A percentile compares a stretch with the other conserved stretches of the same genome.
Evolutionary conservation across 257 asterid species (phyloP).

Genomic region (Echites panduratus): DNA sequence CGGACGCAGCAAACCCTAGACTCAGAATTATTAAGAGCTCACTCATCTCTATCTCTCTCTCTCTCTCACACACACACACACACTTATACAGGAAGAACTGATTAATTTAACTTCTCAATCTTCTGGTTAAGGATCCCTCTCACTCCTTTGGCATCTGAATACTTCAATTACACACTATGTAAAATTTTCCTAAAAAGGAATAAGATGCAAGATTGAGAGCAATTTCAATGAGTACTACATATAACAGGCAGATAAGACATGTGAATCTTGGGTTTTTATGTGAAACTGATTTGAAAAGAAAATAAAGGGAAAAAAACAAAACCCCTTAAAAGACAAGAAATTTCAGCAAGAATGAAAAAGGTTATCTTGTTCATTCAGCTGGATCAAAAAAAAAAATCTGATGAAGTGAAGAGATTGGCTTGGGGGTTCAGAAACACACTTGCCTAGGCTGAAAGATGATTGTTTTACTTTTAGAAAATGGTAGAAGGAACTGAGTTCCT

Average conservation of each 20-base stretch:
- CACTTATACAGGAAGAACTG: background rate
- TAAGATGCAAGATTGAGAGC: background rate
- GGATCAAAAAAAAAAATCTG: background rate
- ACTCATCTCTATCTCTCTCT: background rate
- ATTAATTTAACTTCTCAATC: background rate
- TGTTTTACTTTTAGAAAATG: background rate
- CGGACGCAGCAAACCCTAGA: conserved; percentile 9
- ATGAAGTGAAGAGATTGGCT: background rate
- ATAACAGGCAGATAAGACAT: background rate
- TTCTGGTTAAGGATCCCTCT: background rate
- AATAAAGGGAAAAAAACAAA: background rate
- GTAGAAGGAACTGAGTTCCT: background rate
- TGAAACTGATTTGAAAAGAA: background rate
- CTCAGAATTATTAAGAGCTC: background rate
- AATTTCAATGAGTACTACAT: background rate
- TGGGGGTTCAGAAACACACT: background rate
- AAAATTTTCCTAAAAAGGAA: background rate
- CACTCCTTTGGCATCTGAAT: background rate
- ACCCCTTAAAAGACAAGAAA: conserved; percentile 14
- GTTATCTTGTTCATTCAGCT: background rate
- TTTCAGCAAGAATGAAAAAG: background rate
- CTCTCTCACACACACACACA: background rate
- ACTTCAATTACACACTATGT: background rate
- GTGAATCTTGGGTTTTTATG: background rate
- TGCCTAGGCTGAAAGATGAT: background rate